phyloP scores from a whole-genome alignment of 352 stramenopile genomes.

The Pilasporangium apinafurcum region DNA sequence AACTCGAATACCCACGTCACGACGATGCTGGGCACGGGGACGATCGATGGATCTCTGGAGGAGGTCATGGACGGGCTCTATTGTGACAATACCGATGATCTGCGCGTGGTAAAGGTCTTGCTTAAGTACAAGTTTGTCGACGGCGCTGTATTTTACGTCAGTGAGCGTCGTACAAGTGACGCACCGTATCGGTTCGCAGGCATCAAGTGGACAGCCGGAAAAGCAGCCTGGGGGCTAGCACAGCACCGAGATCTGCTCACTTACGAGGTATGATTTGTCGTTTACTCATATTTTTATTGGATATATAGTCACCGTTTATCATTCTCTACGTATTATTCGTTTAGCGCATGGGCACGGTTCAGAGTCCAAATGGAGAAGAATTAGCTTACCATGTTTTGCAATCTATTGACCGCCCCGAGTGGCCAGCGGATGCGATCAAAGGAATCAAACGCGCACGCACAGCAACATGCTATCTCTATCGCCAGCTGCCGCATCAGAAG shows the following conservation, averaged over 20 bases:
- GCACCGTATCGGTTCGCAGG: constrained; percentile 34
- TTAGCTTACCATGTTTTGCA: constrained; percentile 36
- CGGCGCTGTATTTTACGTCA: constrained; percentile 18
- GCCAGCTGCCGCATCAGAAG: constrained; percentile 7
- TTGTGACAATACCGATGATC: constrained; percentile 29
- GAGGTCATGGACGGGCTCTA: constrained; percentile 43
- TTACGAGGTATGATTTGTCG: constrained; percentile 16
- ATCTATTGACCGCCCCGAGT: constrained; percentile 36
- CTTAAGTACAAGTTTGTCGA: constrained; percentile 27
- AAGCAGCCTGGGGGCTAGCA: constrained; percentile 17
- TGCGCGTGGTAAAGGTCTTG: constrained; percentile 24
- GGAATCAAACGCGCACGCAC: constrained; percentile 26
- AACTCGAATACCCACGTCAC: not conserved
- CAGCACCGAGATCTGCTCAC: constrained; percentile 28
- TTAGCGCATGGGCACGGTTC: constrained; percentile 19
- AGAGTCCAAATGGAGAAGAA: constrained; percentile 20
- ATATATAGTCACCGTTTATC: too few relatives aligned
- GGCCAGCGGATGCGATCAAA: constrained; percentile 22
- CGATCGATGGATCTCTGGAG: constrained; percentile 6
- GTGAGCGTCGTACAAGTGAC: constrained; percentile 17
- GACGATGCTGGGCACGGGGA: constrained; percentile 5
- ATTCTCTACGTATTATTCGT: not conserved
- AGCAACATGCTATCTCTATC: constrained; percentile 32
- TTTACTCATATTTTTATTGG: not conserved
- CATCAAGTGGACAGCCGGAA: constrained; percentile 39